Evolutionary conservation across 306 rosid species (phyloP), one percentile per base, ranked within the genome.

Genomic region (Sesbania bispinosa): DNA sequence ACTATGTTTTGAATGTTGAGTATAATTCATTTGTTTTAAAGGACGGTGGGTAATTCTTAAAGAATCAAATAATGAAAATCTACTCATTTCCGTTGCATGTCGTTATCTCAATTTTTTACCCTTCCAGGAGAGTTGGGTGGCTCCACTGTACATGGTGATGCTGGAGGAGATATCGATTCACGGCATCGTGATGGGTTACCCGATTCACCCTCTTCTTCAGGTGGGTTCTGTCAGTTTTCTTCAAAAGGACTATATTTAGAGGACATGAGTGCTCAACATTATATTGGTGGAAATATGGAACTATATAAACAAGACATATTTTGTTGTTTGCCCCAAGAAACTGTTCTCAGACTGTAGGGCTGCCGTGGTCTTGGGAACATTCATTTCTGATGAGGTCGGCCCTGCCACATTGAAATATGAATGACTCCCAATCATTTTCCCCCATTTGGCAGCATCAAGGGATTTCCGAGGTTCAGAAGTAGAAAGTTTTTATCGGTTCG

Each of bases 141-240:
- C 88, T 91, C 97, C 75, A 80, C 70, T 82, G 85, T 42, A 79
- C 86, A 86, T 18, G 96, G 89, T 74, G 96, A 84, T 35, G 87
- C 78, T 61, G 93, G 92, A 88, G 93, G 83, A 61, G 90, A 89
- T 77, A 84, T 45, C 24, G 80, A 84, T 75, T 79, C 91, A 53
- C 91, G 81, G 71, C 65, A 71, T 80, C 82, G 82, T 29, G 87
- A 83, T 48, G 92, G 89, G 78, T 86, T 88, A 87, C 88, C 95
- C 88, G 85, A 85, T 83, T 91, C 99, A 89, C 96, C 97, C 83
- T 87, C 96, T 64, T 89, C 99, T 79, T 94, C 99, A 94, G 99
- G 99, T 94, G 97, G 99, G 99, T 94, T 87, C 96, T 78, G 86
- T 90, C 95, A 92, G 96, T 87, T 89, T 88, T 89, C 95, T 84